Conservation (phyloP, 345 rosid genomes). For the Euphorbia pulcherrima region DNA sequence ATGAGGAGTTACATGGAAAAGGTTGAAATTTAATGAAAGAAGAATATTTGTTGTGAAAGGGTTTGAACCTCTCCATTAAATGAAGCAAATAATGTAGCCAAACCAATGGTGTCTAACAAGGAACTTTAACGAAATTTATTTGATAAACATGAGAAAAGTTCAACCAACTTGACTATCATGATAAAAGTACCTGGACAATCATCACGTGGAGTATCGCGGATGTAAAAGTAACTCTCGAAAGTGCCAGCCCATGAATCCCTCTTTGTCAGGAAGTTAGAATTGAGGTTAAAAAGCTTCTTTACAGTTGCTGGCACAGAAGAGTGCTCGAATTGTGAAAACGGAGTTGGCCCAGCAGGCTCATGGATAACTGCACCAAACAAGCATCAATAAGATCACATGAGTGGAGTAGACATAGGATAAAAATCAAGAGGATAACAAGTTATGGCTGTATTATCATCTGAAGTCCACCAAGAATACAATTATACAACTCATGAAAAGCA, state of each 20-base stretch:
- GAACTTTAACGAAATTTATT: not conserved
- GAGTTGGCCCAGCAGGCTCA: slow-evolving; percentile 80
- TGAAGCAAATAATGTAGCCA: slow-evolving; percentile 3
- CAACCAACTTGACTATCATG: not conserved
- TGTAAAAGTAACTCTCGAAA: slow-evolving; percentile 64
- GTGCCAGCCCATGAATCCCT: slow-evolving; percentile 99
- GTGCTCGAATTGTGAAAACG: slow-evolving; percentile 81
- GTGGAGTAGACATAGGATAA: not conserved
- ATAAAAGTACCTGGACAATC: slow-evolving; percentile 81
- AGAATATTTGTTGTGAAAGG: not conserved
- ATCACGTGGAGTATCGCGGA: slow-evolving; percentile 75
- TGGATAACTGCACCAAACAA: slow-evolving; percentile 62
- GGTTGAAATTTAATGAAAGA: not conserved
- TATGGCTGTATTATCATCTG: too few species aligned
- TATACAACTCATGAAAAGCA: too few species aligned
- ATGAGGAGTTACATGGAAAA: not conserved
- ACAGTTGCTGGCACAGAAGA: slow-evolving; percentile 95
- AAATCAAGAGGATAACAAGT: too few species aligned
- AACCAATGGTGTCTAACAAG: not conserved
- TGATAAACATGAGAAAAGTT: not conserved
- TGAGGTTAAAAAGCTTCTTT: slow-evolving; percentile 87
- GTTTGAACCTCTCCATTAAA: not conserved
- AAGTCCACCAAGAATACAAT: too few species aligned
- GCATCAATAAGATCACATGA: not conserved
- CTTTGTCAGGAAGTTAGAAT: slow-evolving; percentile 82